phyloP scores from a whole-genome alignment of 768 basidiomycete species.

The Tulasnella sp. region DNA sequence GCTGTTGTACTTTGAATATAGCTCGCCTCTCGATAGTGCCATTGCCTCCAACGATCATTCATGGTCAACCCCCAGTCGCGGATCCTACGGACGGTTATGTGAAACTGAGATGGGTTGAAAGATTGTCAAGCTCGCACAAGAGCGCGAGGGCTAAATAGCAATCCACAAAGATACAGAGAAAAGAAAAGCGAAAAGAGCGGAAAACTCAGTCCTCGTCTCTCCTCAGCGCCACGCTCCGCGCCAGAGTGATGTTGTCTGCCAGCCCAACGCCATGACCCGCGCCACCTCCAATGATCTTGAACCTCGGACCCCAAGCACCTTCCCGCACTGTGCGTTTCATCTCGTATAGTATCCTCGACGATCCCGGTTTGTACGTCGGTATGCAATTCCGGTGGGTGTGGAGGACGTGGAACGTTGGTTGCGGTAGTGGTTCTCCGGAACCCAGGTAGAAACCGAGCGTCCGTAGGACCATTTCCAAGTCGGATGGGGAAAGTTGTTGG shows the following conservation, averaged over 20 bases:
- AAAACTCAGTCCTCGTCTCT: neutral
- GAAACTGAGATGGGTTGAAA: neutral
- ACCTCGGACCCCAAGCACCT: neutral
- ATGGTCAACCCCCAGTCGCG: too few relatives aligned
- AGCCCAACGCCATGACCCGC: neutral
- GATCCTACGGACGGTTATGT: neutral
- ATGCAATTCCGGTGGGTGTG: conserved; percentile 65
- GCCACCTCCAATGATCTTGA: neutral
- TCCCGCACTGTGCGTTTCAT: neutral
- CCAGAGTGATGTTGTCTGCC: neutral
- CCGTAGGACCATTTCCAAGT: conserved; percentile 18
- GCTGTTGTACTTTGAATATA: neutral
- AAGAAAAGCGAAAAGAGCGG: neutral
- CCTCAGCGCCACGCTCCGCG: neutral
- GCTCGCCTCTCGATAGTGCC: conserved; percentile 2
- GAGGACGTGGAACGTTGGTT: conserved; percentile 52
- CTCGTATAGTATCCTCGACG: conserved; percentile 35
- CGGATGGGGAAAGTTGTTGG: conserved; percentile 27
- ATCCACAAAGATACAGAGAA: neutral
- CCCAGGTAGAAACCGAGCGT: conserved; percentile 42
- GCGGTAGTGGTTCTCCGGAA: conserved; percentile 41
- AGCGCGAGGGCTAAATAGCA: neutral
- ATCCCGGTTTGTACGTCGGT: conserved; percentile 70
- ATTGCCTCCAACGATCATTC: neutral
- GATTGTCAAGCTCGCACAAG: neutral